Evolutionary conservation across 2,329 filamentous ascomycete species (phyloP).

Genomic region (Claviceps pazoutovae): DNA sequence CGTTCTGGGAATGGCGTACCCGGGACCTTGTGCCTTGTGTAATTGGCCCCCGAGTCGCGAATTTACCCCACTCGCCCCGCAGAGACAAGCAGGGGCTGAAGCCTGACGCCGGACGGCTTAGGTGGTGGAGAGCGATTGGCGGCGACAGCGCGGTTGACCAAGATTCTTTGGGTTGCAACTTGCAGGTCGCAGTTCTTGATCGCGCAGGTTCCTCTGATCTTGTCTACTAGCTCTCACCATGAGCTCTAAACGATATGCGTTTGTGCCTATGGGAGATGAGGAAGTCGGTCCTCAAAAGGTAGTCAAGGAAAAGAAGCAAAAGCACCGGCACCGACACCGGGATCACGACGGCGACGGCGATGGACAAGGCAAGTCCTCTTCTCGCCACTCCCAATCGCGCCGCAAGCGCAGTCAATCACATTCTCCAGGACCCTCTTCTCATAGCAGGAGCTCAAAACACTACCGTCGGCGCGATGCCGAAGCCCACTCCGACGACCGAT

Average conservation of each 20-base stretch:
- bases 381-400: constrained; percentile 13
- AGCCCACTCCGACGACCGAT: constrained; percentile 57
- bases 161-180: too few species aligned
- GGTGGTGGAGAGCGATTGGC: too few species aligned
- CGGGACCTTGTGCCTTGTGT: too few species aligned
- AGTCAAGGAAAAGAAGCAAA: constrained; percentile 33
- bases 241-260: constrained; percentile 49
- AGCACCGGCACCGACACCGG: constrained; percentile 23
- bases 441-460: constrained; percentile 23
- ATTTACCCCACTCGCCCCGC: too few species aligned
- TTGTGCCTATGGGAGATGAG: constrained; percentile 53
- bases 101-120: too few species aligned
- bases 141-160: too few species aligned
- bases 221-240: constrained; percentile 15
- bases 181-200: too few species aligned
- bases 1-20: too few species aligned
- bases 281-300: constrained; percentile 43
- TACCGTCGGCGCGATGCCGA: constrained; percentile 28
- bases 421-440: constrained; percentile 16
- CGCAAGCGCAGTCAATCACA: constrained; percentile 20
- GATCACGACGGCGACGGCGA: constrained; percentile 22
- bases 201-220: not conserved
- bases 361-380: constrained; percentile 16
- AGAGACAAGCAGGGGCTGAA: too few species aligned
- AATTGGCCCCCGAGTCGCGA: too few species aligned